phyloP scores from a whole-genome alignment of 257 asterid genomes.

The Gentiana dahurica region DNA sequence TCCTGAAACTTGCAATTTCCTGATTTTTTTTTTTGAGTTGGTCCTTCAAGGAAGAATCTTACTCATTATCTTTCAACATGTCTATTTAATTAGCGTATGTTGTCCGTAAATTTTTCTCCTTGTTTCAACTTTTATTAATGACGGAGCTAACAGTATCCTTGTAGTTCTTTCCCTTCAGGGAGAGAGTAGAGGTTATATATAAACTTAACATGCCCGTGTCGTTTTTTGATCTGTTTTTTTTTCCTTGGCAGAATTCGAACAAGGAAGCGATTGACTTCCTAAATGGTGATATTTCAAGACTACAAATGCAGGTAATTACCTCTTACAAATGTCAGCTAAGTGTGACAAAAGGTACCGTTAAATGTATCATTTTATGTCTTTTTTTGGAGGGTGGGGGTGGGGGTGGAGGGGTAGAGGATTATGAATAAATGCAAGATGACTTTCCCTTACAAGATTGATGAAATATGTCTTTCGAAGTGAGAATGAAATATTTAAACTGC shows the following conservation, averaged over 20 bases:
- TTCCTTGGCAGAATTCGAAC: conserved; percentile 37
- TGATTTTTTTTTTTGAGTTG: not conserved
- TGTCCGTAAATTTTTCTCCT: too few relatives aligned
- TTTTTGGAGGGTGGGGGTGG: too few relatives aligned
- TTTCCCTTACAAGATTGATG: not conserved
- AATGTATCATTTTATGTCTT: not conserved
- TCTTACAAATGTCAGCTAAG: not conserved
- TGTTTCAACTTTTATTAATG: too few relatives aligned
- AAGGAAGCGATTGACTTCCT: conserved; percentile 40
- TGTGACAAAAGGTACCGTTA: not conserved
- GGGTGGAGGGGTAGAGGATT: not conserved
- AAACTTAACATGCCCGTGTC: not conserved
- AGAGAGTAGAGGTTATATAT: not conserved
- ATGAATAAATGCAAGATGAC: not conserved
- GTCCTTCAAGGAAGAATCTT: too few relatives aligned
- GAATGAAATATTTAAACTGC: not conserved
- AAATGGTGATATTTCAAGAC: conserved; percentile 33
- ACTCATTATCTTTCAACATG: too few relatives aligned
- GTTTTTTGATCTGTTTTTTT: conserved; percentile 13
- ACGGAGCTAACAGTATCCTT: not conserved
- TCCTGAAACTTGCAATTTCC: not conserved
- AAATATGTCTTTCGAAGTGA: not conserved
- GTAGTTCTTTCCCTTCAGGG: not conserved
- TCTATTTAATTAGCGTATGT: too few relatives aligned
- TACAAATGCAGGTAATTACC: conserved; percentile 52